Base-by-base conservation (phyloP, 2,329 filamentous ascomycete species). In the Cercospora sojina region DNA sequence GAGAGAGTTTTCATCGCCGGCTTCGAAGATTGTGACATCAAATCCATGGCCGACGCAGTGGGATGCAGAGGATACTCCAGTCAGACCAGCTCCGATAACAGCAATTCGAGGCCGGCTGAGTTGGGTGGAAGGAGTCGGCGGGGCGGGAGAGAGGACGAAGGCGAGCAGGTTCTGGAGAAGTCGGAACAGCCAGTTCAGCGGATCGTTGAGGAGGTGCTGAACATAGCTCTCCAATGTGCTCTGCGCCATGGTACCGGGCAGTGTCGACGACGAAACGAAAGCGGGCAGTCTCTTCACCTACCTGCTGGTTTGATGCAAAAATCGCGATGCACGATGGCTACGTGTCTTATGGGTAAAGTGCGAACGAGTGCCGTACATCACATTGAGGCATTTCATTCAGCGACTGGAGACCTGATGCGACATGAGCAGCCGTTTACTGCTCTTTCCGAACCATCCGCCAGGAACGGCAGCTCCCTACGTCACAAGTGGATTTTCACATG, bases 41-140 rank as follows among this genome's bases (percentile, higher is more conserved):
- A 94, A 94, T 53, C 91, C 91, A 86, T 95, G 91, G 1, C 92
- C 92, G 38, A 93, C 87, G 74, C 91, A 93, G 76, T 96, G 92
- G 1, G 91, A 88, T 0, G 92, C 92, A 7, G 91, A 87, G 1
- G 91, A 91, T 2, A 95, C 88, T 43, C 86, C 86, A 3, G 92
- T 95, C 63, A 96, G 83, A 7, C 81, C 81, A 47, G 81, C 81
- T 7, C 81, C 81, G 51, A 83, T 80, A 64, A 83, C 74, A 57
- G 81, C 81, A 59, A 83, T 81, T 55, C 79, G 88, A 13, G 91
- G 89, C 29, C 88, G 82, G 12, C 80, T 80, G n/a, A 91, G 80
- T 6, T 82, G 80, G 0, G 82, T 78, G 67, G 84, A 81, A 0
- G 88, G 85, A 2, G 84, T 82, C 0, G 91, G 95, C 4, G 91